Conservation (phyloP, 2,329 filamentous ascomycete species). For the Coleophoma crateriformis region DNA sequence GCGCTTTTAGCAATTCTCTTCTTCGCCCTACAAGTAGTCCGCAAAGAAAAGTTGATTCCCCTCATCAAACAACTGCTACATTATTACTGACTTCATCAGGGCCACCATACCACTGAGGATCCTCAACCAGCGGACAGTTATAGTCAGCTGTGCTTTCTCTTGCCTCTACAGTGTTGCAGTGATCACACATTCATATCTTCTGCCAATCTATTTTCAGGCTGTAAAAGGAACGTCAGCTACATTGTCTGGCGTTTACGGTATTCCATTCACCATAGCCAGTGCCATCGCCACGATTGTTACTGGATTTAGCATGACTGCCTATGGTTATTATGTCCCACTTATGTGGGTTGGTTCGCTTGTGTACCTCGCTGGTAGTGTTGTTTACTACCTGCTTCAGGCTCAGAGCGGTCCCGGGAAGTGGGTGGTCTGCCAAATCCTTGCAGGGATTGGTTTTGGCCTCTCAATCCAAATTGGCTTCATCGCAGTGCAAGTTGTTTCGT, state of each 20-base stretch:
- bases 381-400: slow-evolving; percentile 29
- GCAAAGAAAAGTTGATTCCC: background rate
- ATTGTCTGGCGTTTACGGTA: background rate
- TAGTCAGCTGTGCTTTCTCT: background rate
- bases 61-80: background rate
- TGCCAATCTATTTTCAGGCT: slow-evolving; percentile 7
- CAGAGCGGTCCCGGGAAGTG: slow-evolving; percentile 38
- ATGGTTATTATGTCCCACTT: slow-evolving; percentile 33
- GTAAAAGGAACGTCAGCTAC: background rate
- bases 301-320: slow-evolving; percentile 28
- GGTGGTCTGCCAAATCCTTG: slow-evolving; percentile 44
- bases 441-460: slow-evolving; percentile 37
- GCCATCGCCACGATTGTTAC: slow-evolving; percentile 31
- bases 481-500: slow-evolving; percentile 39
- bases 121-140: background rate
- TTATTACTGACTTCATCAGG: background rate
- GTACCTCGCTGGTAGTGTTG: slow-evolving; percentile 31
- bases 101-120: slow-evolving; percentile 1
- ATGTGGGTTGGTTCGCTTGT: slow-evolving; percentile 36
- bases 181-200: slow-evolving; percentile 1
- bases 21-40: slow-evolving; percentile 7
- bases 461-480: slow-evolving; percentile 43
- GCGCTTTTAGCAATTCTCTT: slow-evolving; percentile 22
- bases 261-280: slow-evolving; percentile 16
- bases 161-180: background rate